Percentiles rank a stretch among this genome's conserved stretches.
These are phyloP conservation scores for Cornus kousa DNA, from an alignment of 148 eudicot species.

Conservation along the genomic window DNA sequence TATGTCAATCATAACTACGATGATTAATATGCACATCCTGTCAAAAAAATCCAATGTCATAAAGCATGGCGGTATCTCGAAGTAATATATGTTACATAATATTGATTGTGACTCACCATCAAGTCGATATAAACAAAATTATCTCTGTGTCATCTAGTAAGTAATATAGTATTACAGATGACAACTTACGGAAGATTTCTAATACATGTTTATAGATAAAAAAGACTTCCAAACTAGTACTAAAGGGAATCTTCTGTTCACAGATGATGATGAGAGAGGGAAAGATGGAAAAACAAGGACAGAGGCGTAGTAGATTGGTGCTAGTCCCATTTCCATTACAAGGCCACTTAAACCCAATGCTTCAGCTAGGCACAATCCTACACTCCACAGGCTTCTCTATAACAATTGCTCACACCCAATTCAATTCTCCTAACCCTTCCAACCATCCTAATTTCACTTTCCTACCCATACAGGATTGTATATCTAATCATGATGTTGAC, in stretches of 20 bases:
- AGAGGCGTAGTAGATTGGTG: neutral
- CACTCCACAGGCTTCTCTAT: slow-evolving; percentile 39
- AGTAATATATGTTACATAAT: too few species aligned
- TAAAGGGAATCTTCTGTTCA: neutral
- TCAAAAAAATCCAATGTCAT: too few species aligned
- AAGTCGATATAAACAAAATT: too few species aligned
- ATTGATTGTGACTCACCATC: neutral
- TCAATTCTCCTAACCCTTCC: slow-evolving; percentile 27
- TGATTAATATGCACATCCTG: too few species aligned
- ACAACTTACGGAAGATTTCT: neutral
- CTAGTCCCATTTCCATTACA: slow-evolving; percentile 36
- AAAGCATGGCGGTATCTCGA: neutral
- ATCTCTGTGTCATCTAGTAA: neutral
- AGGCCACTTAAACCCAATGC: slow-evolving; percentile 50
- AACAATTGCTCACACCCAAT: slow-evolving; percentile 29
- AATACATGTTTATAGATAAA: neutral
- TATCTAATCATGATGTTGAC: slow-evolving; percentile 8
- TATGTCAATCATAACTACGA: too few species aligned
- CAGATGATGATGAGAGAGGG: neutral
- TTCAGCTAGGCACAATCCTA: slow-evolving; percentile 35
- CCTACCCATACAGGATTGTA: slow-evolving; percentile 15
- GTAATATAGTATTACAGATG: neutral
- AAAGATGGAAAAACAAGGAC: neutral
- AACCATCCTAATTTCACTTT: slow-evolving; percentile 39
- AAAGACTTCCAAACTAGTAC: neutral